Evolutionary conservation across 768 basidiomycete species (phyloP).

Genomic region (Agrocybe praecox): DNA sequence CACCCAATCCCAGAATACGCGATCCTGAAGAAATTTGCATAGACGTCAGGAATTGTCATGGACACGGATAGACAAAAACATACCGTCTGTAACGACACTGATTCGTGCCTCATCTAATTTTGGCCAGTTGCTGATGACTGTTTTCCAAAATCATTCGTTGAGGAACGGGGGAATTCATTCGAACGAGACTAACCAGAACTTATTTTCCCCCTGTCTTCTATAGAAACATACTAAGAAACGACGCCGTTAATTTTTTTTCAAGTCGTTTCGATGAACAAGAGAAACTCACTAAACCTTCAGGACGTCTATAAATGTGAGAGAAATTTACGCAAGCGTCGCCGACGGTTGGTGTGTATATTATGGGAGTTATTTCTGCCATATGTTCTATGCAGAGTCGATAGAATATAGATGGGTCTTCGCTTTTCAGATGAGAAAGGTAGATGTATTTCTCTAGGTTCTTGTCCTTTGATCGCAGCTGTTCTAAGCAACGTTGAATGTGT

Average conservation of each 20-base stretch:
- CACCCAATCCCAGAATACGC: conserved; percentile 87
- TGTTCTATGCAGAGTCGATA: conserved; percentile 74
- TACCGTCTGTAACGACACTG: conserved; percentile 90
- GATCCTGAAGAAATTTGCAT: conserved; percentile 52
- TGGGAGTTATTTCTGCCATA: conserved; percentile 71
- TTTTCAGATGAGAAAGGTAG: conserved; percentile 76
- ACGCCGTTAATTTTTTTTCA: conserved; percentile 12
- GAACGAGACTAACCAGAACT: conserved; percentile 36
- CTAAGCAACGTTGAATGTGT: conserved; percentile 61
- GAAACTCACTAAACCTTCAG: conserved; percentile 67
- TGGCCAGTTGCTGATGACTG: conserved; percentile 75
- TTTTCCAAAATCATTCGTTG: conserved; percentile 1
- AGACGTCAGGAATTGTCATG: background rate
- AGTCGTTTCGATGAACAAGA: background rate
- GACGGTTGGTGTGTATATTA: conserved; percentile 92
- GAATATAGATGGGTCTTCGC: conserved; percentile 73
- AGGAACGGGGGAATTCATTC: background rate
- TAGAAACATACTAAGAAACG: conserved; percentile 63
- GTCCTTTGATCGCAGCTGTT: conserved; percentile 77
- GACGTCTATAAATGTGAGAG: conserved; percentile 74
- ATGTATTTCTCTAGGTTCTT: conserved; percentile 83
- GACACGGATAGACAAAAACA: conserved; percentile 17
- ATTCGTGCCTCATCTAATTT: conserved; percentile 79
- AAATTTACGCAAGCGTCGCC: conserved; percentile 89
- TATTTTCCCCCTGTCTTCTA: conserved; percentile 84